Evolutionary conservation across 2,329 filamentous ascomycete genomes (phyloP).

Genomic region (Aspergillus ruber): DNA sequence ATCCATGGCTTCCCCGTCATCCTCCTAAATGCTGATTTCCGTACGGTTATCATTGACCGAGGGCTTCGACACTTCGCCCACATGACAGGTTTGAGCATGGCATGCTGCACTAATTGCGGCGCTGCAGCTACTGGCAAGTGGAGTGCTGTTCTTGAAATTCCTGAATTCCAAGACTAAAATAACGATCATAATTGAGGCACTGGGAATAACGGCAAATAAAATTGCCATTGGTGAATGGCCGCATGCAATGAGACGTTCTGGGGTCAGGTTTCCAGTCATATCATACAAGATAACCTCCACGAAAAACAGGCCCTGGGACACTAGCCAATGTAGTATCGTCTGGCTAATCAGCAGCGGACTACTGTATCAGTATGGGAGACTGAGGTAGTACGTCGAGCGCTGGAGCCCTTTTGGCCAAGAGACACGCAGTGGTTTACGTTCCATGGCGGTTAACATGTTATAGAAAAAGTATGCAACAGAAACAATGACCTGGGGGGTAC

Average conservation of each 20-base stretch:
- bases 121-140: slow-evolving; percentile 21
- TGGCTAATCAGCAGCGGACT: slow-evolving; percentile 31
- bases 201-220: background rate
- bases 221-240: background rate
- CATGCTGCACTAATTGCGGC: slow-evolving; percentile 30
- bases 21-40: background rate
- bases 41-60: background rate
- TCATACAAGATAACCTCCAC: slow-evolving; percentile 15
- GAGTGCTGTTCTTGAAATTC: slow-evolving; percentile 18
- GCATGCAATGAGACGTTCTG: slow-evolving; percentile 1
- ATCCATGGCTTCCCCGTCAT: background rate
- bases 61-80: slow-evolving; percentile 14
- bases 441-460: slow-evolving; percentile 40
- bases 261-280: slow-evolving; percentile 15
- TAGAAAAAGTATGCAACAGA: slow-evolving; percentile 30
- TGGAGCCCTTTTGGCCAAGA: slow-evolving; percentile 37
- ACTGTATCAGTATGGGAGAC: slow-evolving; percentile 38
- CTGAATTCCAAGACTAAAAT: slow-evolving; percentile 9
- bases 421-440: slow-evolving; percentile 39
- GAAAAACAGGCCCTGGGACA: slow-evolving; percentile 40
- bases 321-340: slow-evolving; percentile 40
- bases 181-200: slow-evolving; percentile 1
- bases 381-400: slow-evolving; percentile 40
- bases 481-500: slow-evolving; percentile 26
- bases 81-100: slow-evolving; percentile 18